Base-by-base conservation (phyloP, 768 basidiomycete genomes). In the Suillus subaureus region DNA sequence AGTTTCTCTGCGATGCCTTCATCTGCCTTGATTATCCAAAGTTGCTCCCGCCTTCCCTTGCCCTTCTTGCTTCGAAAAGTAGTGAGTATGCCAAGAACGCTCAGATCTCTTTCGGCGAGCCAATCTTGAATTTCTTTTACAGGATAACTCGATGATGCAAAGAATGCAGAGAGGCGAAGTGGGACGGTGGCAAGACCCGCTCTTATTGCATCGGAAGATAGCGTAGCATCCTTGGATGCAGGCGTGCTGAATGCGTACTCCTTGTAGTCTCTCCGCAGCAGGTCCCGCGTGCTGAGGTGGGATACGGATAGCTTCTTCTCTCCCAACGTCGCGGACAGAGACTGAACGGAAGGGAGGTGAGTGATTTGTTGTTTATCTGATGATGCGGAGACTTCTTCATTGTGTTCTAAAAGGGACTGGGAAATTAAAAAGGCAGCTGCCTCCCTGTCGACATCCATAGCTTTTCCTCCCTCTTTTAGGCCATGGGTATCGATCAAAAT, bases 211-310 rank as follows among this genome's bases (percentile, higher is more conserved):
- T 39, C 15, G n/a, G 23, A 26, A 37, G 35, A 26, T 9, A 78
- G 72, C 35, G 76, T 70, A 9, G 71, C 65, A 21, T 73, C 74
- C 0, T 75, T 66, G 39, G 67, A 58, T 13, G 68, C 21, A 1
- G 80, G 72, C 3, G 89, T 83, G 0, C 79, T 76, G 65, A 87
- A 76, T 1, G 76, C 73, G 72, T 95, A 97, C 69, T 97, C 89
- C 75, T 99, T 99, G 82, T 96, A 99, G 78, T 99, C 97, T n/a
- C 97, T 81, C 15, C 94, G 84, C 6, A 99, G 84, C 23, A 98
- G 85, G 72, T 98, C 95, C 64, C 85, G 82, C 0, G 87, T 86
- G 9, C 79, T 80, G 21, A 98, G 82, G 67, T 87, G 84, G 2
- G 86, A 85, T 11, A 99, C 80, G 65, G 89, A 85, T 4, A 71